These are phyloP conservation scores for Neobulgaria alba DNA, from an alignment of 2,329 filamentous ascomycete species.

Conservation along the genomic window DNA sequence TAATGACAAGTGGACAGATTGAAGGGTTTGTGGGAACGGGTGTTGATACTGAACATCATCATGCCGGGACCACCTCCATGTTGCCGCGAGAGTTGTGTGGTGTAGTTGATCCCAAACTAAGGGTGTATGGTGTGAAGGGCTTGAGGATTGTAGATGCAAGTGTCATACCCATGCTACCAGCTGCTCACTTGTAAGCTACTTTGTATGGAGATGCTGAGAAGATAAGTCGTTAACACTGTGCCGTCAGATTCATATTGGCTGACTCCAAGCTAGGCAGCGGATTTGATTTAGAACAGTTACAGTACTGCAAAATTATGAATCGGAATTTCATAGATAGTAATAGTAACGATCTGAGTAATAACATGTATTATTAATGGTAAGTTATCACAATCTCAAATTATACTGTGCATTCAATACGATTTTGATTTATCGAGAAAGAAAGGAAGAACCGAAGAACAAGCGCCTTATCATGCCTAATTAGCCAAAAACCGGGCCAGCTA, in stretches of 20 bases:
- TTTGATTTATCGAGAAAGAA: no score
- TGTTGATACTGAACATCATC: slow-evolving; percentile 34
- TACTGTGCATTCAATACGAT: no score
- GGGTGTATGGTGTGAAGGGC: slow-evolving; percentile 10
- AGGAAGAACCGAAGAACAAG: no score
- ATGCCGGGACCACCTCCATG: slow-evolving; percentile 15
- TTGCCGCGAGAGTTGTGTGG: slow-evolving; percentile 10
- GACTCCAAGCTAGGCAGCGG: neutral
- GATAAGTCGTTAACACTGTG: slow-evolving; percentile 4
- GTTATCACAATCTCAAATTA: no score
- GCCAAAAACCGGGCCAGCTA: no score
- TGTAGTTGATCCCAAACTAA: slow-evolving; percentile 8
- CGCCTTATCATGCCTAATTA: no score
- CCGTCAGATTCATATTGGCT: neutral
- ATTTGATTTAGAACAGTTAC: neutral
- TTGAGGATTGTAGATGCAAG: slow-evolving; percentile 5
- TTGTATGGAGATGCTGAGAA: slow-evolving; percentile 12
- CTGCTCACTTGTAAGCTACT: slow-evolving; percentile 9
- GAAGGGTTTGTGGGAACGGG: slow-evolving; percentile 23
- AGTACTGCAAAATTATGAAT: no score
- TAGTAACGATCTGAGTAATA: no score
- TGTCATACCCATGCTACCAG: slow-evolving; percentile 5
- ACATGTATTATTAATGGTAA: no score
- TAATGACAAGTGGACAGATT: slow-evolving; percentile 18
- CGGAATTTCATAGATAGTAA: no score